Evolutionary conservation across 345 rosid species (phyloP), one percentile per base, ranked within the genome.

Genomic region (Melaleuca quinquenervia): DNA sequence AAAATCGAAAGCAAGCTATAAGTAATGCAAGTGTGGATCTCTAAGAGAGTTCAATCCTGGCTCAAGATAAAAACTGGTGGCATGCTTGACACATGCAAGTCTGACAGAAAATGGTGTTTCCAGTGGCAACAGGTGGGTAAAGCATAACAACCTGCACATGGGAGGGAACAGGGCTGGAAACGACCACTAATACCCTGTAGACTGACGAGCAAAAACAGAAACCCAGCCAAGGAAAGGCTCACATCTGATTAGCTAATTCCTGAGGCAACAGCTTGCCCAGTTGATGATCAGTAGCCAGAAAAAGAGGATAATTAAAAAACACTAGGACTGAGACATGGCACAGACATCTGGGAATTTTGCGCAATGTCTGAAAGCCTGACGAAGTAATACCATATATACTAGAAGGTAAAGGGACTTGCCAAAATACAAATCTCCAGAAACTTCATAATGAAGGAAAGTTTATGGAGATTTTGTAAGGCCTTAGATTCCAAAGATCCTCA

Each of bases 81-180:
- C 82, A 86, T 82, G 87, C 85, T 82, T 86, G 60, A 86, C 85
- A 82, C 82, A 50, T 83, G 87, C 87, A 80, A 85, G 84, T 85
- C 84, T 18, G 54, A 58, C 48, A 0, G 74, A 7, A 82, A 21
- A 52, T 76, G 48, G 83, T 52, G 70, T 51, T 85, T 85, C 83
- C 15, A 85, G 24, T 76, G 74, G 58, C 58, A 51, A 84, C 1
- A 16, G 55, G 60, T 64, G 86, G 64, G 52, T 58, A 62, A 16
- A 56, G 8, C 86, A 3, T 62, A 50, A 50, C 56, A 50, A 36
- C 53, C 76, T 29, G 76, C 76, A 44, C 76, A 15, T 64, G 22
- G 21, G 76, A 64, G 44, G 22, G 44, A 58, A 62, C 53, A 48
- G 32, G 10, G 82, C 82, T 56, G 78, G 29, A 55, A 84, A 84